Conservation (phyloP, 2,329 filamentous ascomycete genomes). For the Claviceps digitariae region DNA sequence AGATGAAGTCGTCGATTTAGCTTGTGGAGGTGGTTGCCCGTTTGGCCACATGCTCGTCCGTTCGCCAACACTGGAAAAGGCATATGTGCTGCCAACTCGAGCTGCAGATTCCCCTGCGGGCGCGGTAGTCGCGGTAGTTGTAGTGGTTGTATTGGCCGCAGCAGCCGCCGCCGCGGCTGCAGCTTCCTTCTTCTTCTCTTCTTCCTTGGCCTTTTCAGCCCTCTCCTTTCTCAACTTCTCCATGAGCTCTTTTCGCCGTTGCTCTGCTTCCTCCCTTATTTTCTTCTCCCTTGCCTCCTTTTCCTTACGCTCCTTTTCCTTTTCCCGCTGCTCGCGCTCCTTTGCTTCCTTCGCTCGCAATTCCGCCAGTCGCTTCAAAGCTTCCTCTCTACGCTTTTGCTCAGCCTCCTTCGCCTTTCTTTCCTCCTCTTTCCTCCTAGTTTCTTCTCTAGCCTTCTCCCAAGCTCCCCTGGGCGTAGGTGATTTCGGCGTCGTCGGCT, state of each 20-base stretch:
- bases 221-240: conserved; percentile 15
- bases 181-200: conserved; percentile 27
- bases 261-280: conserved; percentile 22
- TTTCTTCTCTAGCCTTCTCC: conserved; percentile 59
- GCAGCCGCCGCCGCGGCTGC: conserved; percentile 18
- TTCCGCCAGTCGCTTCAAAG: conserved; percentile 37
- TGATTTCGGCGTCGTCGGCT: conserved; percentile 8
- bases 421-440: conserved; percentile 48
- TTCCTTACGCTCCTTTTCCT: conserved; percentile 24
- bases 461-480: conserved; percentile 35
- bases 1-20: conserved; percentile 12
- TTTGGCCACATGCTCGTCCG: conserved; percentile 58
- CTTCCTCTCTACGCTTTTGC: conserved; percentile 44
- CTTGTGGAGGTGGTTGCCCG: conserved; percentile 25
- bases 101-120: conserved; percentile 12
- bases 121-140: conserved; percentile 19
- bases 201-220: conserved; percentile 24
- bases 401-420: conserved; percentile 48
- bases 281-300: conserved; percentile 22
- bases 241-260: conserved; percentile 12
- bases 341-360: conserved; percentile 42
- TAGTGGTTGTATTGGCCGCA: conserved; percentile 16
- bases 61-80: conserved; percentile 52
- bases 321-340: conserved; percentile 30
- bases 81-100: conserved; percentile 41